Percentiles rank a stretch among this genome's conserved stretches.
Evolutionary conservation across 1,284 basidiomycete species (phyloP).

Genomic region (Cutaneotrichosporon dermatis): DNA sequence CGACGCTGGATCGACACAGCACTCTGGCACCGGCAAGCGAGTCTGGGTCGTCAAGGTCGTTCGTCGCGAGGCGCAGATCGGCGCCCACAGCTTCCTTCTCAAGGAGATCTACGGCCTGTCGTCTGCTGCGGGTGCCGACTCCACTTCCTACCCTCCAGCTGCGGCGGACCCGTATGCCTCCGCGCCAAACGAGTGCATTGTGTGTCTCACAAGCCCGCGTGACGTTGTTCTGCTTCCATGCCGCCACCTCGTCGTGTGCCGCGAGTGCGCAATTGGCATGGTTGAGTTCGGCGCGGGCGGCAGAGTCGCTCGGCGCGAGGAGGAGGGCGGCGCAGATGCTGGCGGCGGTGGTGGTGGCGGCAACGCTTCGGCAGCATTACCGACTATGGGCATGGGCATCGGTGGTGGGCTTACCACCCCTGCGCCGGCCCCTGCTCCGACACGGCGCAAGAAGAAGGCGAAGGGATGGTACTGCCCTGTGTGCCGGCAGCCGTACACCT

Average conservation of each 20-base stretch:
- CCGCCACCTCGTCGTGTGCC: conserved; percentile 82
- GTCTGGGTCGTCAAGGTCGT: conserved; percentile 82
- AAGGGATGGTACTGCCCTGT: conserved; percentile 95
- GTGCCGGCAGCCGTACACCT: conserved; percentile 86
- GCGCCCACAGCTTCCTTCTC: conserved; percentile 80
- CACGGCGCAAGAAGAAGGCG: conserved; percentile 73
- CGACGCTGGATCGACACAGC: conserved; percentile 22
- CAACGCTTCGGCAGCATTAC: background rate
- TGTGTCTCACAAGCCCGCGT: conserved; percentile 76
- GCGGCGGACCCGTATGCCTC: conserved; percentile 59
- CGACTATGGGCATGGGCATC: conserved; percentile 22
- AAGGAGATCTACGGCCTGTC: conserved; percentile 87
- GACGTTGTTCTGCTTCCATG: conserved; percentile 87
- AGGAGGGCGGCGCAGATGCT: conserved; percentile 8
- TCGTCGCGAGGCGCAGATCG: conserved; percentile 75
- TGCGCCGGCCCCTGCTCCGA: conserved; percentile 35
- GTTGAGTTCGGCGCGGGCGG: conserved; percentile 90
- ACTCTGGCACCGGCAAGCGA: conserved; percentile 50
- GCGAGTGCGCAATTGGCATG: conserved; percentile 89
- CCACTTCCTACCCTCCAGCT: conserved; percentile 54
- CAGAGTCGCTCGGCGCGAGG: conserved; percentile 52
- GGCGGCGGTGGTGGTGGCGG: conserved; percentile 23
- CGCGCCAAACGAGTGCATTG: conserved; percentile 76
- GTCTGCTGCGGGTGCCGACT: conserved; percentile 46
- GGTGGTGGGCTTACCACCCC: conserved; percentile 13